Base-by-base conservation (phyloP, 345 rosid genomes). In the Hibiscus syriacus region DNA sequence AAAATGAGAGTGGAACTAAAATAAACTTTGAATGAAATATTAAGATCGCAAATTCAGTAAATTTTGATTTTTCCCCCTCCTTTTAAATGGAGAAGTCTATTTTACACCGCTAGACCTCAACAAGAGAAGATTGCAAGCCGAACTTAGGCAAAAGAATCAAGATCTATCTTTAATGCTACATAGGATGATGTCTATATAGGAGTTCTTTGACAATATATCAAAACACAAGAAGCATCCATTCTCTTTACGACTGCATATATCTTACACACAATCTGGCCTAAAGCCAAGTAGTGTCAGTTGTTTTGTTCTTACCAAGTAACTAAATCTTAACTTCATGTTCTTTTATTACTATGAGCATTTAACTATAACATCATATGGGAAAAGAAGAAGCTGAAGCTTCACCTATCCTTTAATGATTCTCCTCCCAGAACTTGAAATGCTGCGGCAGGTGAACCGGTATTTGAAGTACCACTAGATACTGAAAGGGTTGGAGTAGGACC, bases 401-500 rank as follows among this genome's bases (percentile, higher is more conserved):
- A 71, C 52, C 72, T 68, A 64, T 70, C 75, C 43, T 56, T 72
- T 22, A 22, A 55, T 1, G 26, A 9, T 19, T 67, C 77, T 60
- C 65, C 67, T 30, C 68, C 50, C 13, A 46, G 70, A 64, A 30
- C 53, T 45, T 61, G 45, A 41, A 66, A 39, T 4, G 70, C 6
- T 27, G 72, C n/a, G n/a, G n/a, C n/a, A 63, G 43, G 20, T n/a
- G 12, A 77, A 57, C 29, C 70, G 6, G 71, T 32, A 43, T 60
- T 64, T 2, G 73, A 74, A 66, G 74, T 52, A 54, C 41, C 65
- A 30, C 49, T 73, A 1, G 80, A 67, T 39, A 34, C 23, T 19
- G 79, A 59, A 39, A 26, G 64, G 12, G 79, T 30, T 11, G 72
- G 74, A 20, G 68, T 19, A 2, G 78, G 59, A 50, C 19, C 29